Evolutionary conservation across 805 yeast species (phyloP).

Genomic region (Candida nonsorbophila): DNA sequence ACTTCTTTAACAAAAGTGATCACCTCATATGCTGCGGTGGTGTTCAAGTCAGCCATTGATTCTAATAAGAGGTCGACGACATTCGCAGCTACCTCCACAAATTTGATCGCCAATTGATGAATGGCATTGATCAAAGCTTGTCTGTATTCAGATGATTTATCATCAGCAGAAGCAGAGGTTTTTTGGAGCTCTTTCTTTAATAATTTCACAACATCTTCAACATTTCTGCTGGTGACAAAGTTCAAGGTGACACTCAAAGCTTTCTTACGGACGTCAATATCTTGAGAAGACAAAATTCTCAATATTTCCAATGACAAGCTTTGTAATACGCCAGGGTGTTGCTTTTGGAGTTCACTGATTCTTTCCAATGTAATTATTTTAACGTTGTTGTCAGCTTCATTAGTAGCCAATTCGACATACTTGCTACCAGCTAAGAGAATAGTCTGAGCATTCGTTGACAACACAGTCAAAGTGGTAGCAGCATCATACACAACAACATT

Average conservation of each 20-base stretch:
- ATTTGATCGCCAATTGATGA: slow-evolving; percentile 81
- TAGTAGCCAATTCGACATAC: slow-evolving; percentile 81
- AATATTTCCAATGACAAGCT: slow-evolving; percentile 82
- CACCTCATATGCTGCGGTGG: slow-evolving; percentile 84
- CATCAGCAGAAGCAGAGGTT: slow-evolving; percentile 67
- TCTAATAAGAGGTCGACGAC: slow-evolving; percentile 87
- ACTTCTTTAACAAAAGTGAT: slow-evolving; percentile 91
- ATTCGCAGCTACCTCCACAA: slow-evolving; percentile 84
- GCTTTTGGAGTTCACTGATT: slow-evolving; percentile 66
- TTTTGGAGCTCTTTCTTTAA: slow-evolving; percentile 86
- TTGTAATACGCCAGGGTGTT: slow-evolving; percentile 77
- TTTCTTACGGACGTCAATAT: slow-evolving; percentile 83
- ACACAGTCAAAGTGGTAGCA: slow-evolving; percentile 66
- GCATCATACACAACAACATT: slow-evolving; percentile 86
- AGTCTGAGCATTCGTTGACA: slow-evolving; percentile 61
- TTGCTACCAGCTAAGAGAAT: slow-evolving; percentile 77
- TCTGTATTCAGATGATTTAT: slow-evolving; percentile 80
- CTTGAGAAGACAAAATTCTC: slow-evolving; percentile 82
- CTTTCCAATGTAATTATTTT: slow-evolving; percentile 89
- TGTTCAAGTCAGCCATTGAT: slow-evolving; percentile 77
- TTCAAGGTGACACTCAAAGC: slow-evolving; percentile 82
- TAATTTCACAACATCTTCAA: slow-evolving; percentile 87
- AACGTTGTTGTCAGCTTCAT: slow-evolving; percentile 92
- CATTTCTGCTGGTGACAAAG: slow-evolving; percentile 80
- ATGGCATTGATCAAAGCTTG: slow-evolving; percentile 84